A percentile compares a stretch with the other conserved stretches of the same genome.
Evolutionary conservation across 192 early-diverging fungal species (phyloP).

Genomic region (Linnemannia zychae): DNA sequence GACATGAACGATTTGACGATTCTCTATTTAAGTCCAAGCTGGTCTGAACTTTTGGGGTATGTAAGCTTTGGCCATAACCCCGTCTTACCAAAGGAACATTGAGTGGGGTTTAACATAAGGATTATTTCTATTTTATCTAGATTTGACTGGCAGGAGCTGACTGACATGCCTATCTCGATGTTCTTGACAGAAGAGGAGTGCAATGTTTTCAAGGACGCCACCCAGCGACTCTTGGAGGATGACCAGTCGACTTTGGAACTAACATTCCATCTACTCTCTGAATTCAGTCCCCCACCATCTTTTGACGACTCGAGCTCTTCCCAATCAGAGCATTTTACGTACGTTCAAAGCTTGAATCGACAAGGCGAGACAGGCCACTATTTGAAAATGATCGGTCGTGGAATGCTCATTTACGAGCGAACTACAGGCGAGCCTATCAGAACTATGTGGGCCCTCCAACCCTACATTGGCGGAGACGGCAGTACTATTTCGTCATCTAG

Average conservation of each 20-base stretch:
- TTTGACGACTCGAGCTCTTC: constrained; percentile 55
- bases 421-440: constrained; percentile 72
- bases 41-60: constrained; percentile 79
- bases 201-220: constrained; percentile 74
- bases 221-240: constrained; percentile 64
- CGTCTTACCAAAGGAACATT: no score
- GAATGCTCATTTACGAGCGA: constrained; percentile 85
- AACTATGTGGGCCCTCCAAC: constrained; percentile 85
- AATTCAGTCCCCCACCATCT: constrained; percentile 41
- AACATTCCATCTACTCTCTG: constrained; percentile 61
- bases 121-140: constrained; percentile 39
- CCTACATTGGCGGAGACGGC: constrained; percentile 52
- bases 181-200: constrained; percentile 71
- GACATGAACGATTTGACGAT: constrained; percentile 62
- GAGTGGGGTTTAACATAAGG: neutral
- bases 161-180: constrained; percentile 62
- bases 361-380: constrained; percentile 33
- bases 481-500: constrained; percentile 18
- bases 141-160: constrained; percentile 60
- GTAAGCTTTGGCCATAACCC: neutral
- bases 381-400: constrained; percentile 87
- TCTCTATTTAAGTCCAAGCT: constrained; percentile 79
- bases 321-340: constrained; percentile 63
- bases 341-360: constrained; percentile 22
- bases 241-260: constrained; percentile 78